Percentiles rank a stretch among this genome's conserved stretches.
Evolutionary conservation across 1,284 basidiomycete species (phyloP).

Genomic region (Rhodotorula sp.): DNA sequence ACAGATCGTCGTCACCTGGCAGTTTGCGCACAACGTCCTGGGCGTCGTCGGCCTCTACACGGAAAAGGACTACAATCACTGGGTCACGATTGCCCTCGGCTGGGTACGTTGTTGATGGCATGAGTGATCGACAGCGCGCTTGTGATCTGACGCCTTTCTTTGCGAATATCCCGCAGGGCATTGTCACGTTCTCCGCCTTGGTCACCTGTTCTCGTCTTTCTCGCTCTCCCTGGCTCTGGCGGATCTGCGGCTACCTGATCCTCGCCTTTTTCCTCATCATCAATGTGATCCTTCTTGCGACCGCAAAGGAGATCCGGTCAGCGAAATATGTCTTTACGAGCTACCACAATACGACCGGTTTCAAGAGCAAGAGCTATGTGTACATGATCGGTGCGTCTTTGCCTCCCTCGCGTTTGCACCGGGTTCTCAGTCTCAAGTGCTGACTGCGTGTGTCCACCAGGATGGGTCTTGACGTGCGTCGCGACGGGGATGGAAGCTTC

Average conservation of each 20-base stretch:
- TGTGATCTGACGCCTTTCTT: no score
- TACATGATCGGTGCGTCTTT: constrained; percentile 44
- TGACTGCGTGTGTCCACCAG: not conserved
- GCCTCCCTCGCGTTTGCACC: no score
- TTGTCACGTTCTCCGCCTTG: constrained; percentile 35
- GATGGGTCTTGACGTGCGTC: constrained; percentile 39
- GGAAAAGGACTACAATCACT: constrained; percentile 26
- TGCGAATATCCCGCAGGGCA: constrained; percentile 18
- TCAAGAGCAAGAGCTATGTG: constrained; percentile 36
- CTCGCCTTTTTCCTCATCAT: constrained; percentile 35
- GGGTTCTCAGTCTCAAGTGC: no score
- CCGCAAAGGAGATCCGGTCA: constrained; percentile 31
- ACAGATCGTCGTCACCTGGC: constrained; percentile 42
- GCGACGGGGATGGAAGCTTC: constrained; percentile 42
- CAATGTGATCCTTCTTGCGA: constrained; percentile 36
- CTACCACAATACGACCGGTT: constrained; percentile 42
- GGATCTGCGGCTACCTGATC: constrained; percentile 32
- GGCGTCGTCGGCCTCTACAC: constrained; percentile 40
- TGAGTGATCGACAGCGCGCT: no score
- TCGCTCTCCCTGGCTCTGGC: constrained; percentile 43
- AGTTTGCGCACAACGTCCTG: constrained; percentile 41
- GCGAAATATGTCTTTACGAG: constrained; percentile 39
- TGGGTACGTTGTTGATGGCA: no score
- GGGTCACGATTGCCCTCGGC: constrained; percentile 37
- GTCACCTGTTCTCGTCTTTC: constrained; percentile 37